Evolutionary conservation across 805 yeast genomes (phyloP), one percentile per base, ranked within the genome.

Genomic region (Grigorovia yakushimaensis): DNA sequence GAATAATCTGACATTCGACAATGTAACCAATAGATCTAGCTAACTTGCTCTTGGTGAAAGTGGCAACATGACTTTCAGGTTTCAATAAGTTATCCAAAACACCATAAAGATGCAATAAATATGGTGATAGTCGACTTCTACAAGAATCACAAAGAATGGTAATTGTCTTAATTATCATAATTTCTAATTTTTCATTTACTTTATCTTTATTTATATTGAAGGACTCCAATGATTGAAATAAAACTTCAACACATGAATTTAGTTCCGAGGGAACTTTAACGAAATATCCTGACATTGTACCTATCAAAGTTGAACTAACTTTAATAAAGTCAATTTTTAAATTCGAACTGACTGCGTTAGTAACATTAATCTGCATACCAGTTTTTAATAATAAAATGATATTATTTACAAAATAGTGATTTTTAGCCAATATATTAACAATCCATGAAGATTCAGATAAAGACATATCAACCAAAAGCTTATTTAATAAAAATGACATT

Each of bases 1-100:
- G 47, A 4, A 47, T 43, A 13, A 56, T 68, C 23, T 74, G 62
- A 21, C 78, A 70, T 56, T 79, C 82, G 24, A 81, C 69, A 41
- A 84, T 77, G 17, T 81, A 80, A 4, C 83, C 74, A 56, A 79
- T 76, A 0, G 89, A 73, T 50, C 78, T 76, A 37, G 77, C 70
- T 61, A 84, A 69, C 49, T 85, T 69, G 55, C 80, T 81, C 51
- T 57, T 62, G 2, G 69, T 59, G 42, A 59, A 57, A 30, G 48
- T 50, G 3, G 67, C 63, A 5, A 64, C 57, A 23, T 52, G 53
- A 17, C 62, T 51, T 10, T 50, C 59, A 24, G 58, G 56, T 33
- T 52, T 52, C 42, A 62, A 36, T 46, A 66, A 51, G 10, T 69
- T 59, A 46, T 69, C 65, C 13, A 74, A 63, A 48, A 64, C 54